A percentile compares a stretch with the other conserved stretches of the same genome.
Conservation (phyloP, 129 eudicot species). For the Tagetes patula region DNA sequence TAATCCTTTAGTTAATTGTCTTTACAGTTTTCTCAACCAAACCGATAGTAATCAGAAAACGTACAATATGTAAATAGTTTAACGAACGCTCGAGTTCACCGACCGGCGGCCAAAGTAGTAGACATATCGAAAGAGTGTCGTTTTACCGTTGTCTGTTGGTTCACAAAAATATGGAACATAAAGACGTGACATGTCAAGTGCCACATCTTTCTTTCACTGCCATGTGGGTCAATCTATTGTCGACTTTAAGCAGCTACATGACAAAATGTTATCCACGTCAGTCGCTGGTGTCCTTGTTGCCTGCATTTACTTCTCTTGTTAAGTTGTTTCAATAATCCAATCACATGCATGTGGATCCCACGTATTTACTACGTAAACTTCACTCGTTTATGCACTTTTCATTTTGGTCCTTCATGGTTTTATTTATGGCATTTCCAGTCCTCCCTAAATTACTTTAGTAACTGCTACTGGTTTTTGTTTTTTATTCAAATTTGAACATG, state of each 20-base stretch:
- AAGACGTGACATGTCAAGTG: slow-evolving; percentile 17
- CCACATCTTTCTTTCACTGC: slow-evolving; percentile 21
- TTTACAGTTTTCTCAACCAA: too few species aligned
- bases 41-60: too few species aligned
- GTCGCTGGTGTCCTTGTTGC: background rate
- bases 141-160: slow-evolving; percentile 12
- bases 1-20: too few species aligned
- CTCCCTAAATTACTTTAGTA: background rate
- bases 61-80: too few species aligned
- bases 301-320: slow-evolving; percentile 26
- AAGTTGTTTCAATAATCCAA: slow-evolving; percentile 17
- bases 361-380: background rate
- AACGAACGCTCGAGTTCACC: background rate
- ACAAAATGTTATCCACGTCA: slow-evolving; percentile 31
- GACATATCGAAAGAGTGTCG: background rate
- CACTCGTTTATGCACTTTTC: background rate
- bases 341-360: slow-evolving; percentile 23
- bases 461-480: background rate
- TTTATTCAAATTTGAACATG: background rate
- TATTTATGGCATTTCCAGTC: background rate
- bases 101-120: background rate
- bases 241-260: slow-evolving; percentile 19
- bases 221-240: background rate
- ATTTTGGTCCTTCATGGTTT: background rate
- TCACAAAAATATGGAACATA: slow-evolving; percentile 28